phyloP scores from a whole-genome alignment of 176 grass and related monocot genomes.

The Secale cereale region DNA sequence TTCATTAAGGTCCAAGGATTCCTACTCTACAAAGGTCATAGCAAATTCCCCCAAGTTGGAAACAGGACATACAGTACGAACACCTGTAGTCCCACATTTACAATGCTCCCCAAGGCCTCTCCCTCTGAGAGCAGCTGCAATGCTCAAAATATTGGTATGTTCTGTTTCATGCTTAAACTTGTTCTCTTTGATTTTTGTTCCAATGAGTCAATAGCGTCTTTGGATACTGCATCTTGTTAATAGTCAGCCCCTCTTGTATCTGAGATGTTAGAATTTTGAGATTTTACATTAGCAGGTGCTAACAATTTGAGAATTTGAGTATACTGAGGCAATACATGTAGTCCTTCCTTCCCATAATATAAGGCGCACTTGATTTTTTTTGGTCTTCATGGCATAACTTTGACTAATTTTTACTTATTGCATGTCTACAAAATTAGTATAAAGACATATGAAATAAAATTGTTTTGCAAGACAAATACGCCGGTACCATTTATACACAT shows the following conservation, averaged over 20 bases:
- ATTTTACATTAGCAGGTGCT: neutral
- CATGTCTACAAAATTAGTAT: too few relatives aligned
- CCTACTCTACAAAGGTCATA: conserved; percentile 67
- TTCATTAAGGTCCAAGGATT: conserved; percentile 57
- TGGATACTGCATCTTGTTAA: conserved; percentile 12
- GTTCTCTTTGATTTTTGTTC: conserved; percentile 1
- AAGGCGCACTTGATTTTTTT: too few relatives aligned
- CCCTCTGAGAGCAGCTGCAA: conserved; percentile 70
- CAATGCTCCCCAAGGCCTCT: conserved; percentile 53
- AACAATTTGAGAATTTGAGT: neutral
- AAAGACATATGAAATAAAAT: too few relatives aligned
- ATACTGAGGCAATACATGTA: neutral
- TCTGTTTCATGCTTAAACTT: neutral
- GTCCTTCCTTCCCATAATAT: too few relatives aligned
- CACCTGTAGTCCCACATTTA: conserved; percentile 55
- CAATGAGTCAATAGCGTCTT: neutral
- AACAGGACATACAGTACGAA: conserved; percentile 28
- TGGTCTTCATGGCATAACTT: too few relatives aligned
- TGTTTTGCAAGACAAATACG: too few relatives aligned
- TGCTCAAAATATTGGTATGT: conserved; percentile 95
- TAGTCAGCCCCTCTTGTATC: neutral
- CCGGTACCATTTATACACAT: too few relatives aligned
- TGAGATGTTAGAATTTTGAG: neutral
- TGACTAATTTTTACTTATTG: too few relatives aligned
- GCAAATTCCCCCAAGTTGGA: conserved; percentile 57